phyloP scores from a whole-genome alignment of 768 basidiomycete species.

The Lentinula aciculospora region DNA sequence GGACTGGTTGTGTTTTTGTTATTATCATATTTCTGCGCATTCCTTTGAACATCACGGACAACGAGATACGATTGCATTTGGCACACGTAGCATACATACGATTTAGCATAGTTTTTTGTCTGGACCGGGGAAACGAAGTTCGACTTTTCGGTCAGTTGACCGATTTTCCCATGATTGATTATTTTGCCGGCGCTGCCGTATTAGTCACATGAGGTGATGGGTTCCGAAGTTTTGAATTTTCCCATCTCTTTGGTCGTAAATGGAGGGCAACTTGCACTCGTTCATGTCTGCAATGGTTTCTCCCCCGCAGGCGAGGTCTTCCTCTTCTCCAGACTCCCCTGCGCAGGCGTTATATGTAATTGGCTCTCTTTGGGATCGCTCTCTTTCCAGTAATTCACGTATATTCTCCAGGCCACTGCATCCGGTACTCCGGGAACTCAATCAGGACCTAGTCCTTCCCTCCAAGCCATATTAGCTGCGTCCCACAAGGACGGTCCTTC shows the following conservation, averaged over 20 bases:
- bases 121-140: background rate
- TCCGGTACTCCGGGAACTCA: constrained; percentile 25
- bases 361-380: constrained; percentile 15
- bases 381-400: constrained; percentile 12
- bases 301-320: constrained; percentile 5
- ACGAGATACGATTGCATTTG: constrained; percentile 1
- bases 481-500: constrained; percentile 24
- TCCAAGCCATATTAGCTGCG: constrained; percentile 31
- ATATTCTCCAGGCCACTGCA: constrained; percentile 17
- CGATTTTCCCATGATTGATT: background rate
- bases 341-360: constrained; percentile 15
- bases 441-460: constrained; percentile 30
- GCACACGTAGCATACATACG: constrained; percentile 1
- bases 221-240: background rate
- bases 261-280: constrained; percentile 6
- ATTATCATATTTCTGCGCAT: background rate
- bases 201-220: background rate
- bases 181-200: background rate
- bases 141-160: background rate
- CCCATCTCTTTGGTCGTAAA: background rate
- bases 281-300: constrained; percentile 7
- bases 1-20: background rate
- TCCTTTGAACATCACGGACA: background rate
- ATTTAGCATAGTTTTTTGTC: constrained; percentile 3
- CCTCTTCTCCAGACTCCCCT: constrained; percentile 2